phyloP scores from a whole-genome alignment of 495 filamentous ascomycete genomes.

The Podospora appendiculata region DNA sequence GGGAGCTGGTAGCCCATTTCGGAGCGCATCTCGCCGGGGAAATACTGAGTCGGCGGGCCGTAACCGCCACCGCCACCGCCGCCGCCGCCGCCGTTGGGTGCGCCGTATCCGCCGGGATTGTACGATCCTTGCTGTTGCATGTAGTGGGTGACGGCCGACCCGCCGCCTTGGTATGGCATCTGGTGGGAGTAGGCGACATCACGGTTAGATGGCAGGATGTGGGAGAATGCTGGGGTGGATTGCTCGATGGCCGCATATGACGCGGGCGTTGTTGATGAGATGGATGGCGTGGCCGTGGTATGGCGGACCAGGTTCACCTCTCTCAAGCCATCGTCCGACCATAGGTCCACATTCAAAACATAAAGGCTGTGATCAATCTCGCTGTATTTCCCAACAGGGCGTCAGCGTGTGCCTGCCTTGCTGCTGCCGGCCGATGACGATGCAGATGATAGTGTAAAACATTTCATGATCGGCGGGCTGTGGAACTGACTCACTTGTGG shows the following conservation, averaged over 20 bases:
- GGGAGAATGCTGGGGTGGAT: slow-evolving; percentile 23
- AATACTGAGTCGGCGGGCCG: slow-evolving; percentile 20
- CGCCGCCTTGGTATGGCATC: slow-evolving; percentile 8
- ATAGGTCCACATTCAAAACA: slow-evolving; percentile 88
- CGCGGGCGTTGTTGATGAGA: slow-evolving; percentile 54
- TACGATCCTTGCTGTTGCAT: not conserved
- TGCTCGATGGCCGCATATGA: slow-evolving; percentile 26
- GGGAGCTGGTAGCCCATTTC: slow-evolving; percentile 15
- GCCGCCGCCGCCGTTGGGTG: slow-evolving; percentile 9
- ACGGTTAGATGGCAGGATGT: slow-evolving; percentile 25
- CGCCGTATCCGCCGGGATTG: slow-evolving; percentile 6
- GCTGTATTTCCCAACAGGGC: slow-evolving; percentile 16
- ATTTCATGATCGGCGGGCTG: too few relatives aligned
- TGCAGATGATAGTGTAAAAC: not conserved
- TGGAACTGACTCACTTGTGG: slow-evolving; percentile 59
- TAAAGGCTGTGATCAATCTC: slow-evolving; percentile 78
- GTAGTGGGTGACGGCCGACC: too few relatives aligned
- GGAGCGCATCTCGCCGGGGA: slow-evolving; percentile 15
- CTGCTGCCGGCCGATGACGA: too few relatives aligned
- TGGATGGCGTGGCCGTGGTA: slow-evolving; percentile 79
- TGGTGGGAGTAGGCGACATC: slow-evolving; percentile 17
- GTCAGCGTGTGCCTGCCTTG: not conserved
- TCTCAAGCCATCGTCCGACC: slow-evolving; percentile 71
- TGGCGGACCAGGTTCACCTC: slow-evolving; percentile 94
- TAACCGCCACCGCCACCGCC: slow-evolving; percentile 18